Evolutionary conservation across 306 rosid genomes (phyloP).

Genomic region (Prosopis cineraria): DNA sequence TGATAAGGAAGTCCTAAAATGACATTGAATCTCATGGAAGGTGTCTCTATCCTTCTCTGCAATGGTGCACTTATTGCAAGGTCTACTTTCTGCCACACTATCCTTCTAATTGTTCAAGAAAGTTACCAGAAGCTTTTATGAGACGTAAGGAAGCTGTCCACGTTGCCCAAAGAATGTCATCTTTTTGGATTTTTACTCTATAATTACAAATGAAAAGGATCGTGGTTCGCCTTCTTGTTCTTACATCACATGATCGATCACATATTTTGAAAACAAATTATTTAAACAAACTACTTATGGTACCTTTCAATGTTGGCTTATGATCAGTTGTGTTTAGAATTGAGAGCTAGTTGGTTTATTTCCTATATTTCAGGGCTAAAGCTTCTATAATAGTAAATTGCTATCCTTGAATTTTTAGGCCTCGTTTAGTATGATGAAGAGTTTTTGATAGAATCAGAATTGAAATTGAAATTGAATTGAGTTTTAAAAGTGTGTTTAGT

Average conservation of each 20-base stretch:
- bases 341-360: background rate
- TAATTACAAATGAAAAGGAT: background rate
- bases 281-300: background rate
- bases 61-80: constrained; percentile 28
- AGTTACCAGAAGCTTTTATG: constrained; percentile 17
- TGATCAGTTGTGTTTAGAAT: background rate
- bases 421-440: too few relatives aligned
- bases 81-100: constrained; percentile 42
- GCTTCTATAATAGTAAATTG: background rate
- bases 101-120: background rate
- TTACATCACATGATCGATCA: constrained; percentile 3
- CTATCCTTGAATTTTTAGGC: background rate
- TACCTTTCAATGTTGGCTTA: constrained; percentile 4
- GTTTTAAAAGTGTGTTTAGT: too few relatives aligned
- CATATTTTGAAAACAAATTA: background rate
- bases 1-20: constrained; percentile 34
- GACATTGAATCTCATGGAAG: constrained; percentile 29
- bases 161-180: constrained; percentile 8
- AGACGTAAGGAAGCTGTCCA: constrained; percentile 19
- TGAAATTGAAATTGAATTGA: too few relatives aligned
- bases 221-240: background rate
- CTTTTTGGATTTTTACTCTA: constrained; percentile 1
- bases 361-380: background rate
- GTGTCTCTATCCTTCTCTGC: constrained; percentile 34
- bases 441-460: too few relatives aligned